These are phyloP conservation scores for Phytophthora palmivora DNA, from an alignment of 352 stramenopile species.

Conservation along the genomic window DNA sequence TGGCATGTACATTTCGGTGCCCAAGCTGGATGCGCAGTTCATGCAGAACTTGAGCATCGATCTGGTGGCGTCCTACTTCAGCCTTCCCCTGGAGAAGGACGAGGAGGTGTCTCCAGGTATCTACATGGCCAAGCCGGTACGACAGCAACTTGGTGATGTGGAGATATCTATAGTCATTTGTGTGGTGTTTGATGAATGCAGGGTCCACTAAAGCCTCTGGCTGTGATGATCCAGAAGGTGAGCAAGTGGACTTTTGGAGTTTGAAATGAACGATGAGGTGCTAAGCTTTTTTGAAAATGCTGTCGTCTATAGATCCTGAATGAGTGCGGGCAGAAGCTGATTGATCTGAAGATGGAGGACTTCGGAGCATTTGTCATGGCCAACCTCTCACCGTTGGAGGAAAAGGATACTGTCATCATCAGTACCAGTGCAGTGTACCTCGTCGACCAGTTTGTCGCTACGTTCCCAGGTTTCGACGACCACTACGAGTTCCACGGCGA, in stretches of 20 bases:
- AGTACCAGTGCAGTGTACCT: constrained; percentile 58
- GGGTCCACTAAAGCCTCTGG: constrained; percentile 74
- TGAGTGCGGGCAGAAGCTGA: constrained; percentile 63
- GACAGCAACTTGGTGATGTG: background rate
- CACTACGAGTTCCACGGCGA: constrained; percentile 53
- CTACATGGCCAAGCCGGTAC: constrained; percentile 83
- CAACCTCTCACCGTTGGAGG: constrained; percentile 41
- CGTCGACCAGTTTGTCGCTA: constrained; percentile 56
- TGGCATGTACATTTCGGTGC: constrained; percentile 85
- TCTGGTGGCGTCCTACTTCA: constrained; percentile 76
- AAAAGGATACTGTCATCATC: constrained; percentile 19
- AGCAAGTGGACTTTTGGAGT: background rate
- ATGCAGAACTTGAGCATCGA: constrained; percentile 69
- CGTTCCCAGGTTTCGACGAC: constrained; percentile 82
- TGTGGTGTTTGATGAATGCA: constrained; percentile 21
- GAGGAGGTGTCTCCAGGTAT: constrained; percentile 78
- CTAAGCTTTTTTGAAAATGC: constrained; percentile 5
- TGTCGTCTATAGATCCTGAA: constrained; percentile 53
- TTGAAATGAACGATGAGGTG: background rate
- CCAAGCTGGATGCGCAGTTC: constrained; percentile 69
- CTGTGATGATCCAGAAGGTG: constrained; percentile 60
- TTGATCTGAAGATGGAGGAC: constrained; percentile 59
- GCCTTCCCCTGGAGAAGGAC: constrained; percentile 72
- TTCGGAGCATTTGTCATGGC: constrained; percentile 82
- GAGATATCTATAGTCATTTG: constrained; percentile 3